Evolutionary conservation across 331 rosid species (phyloP).

Genomic region (Dryas integrifolia): DNA sequence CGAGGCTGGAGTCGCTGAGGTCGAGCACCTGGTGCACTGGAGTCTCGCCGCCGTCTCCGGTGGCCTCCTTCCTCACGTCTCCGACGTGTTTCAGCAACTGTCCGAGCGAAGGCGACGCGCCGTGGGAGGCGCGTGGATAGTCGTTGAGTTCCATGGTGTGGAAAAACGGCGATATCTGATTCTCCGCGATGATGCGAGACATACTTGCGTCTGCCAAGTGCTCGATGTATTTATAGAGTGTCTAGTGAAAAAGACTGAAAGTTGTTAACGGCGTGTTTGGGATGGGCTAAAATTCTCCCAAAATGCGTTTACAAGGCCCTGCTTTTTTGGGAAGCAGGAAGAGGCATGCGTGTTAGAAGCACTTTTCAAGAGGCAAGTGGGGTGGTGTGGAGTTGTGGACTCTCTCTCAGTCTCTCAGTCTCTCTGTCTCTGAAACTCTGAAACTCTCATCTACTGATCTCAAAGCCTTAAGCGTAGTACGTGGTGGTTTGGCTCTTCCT

Average conservation of each 20-base stretch:
- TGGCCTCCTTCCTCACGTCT: constrained; percentile 53
- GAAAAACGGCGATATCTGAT: constrained; percentile 30
- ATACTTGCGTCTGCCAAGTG: constrained; percentile 15
- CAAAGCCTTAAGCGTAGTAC: not conserved
- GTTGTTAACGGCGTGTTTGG: not conserved
- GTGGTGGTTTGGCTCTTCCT: constrained; percentile 4
- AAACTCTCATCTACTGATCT: too few relatives aligned
- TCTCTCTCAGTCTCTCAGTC: not conserved
- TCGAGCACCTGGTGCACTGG: constrained; percentile 65
- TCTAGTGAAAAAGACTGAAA: not conserved
- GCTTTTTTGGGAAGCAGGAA: too few relatives aligned
- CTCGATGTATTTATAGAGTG: not conserved
- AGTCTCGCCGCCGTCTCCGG: constrained; percentile 69
- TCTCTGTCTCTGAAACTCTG: not conserved
- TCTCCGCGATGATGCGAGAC: constrained; percentile 52
- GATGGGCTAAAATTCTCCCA: constrained; percentile 1
- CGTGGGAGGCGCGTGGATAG: constrained; percentile 28
- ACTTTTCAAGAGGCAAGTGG: too few relatives aligned
- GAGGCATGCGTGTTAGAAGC: too few relatives aligned
- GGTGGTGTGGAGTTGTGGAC: too few relatives aligned
- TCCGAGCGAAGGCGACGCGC: constrained; percentile 54
- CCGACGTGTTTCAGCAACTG: constrained; percentile 80
- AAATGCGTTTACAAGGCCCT: not conserved
- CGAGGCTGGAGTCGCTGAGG: constrained; percentile 31
- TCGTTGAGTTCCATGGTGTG: constrained; percentile 40